Percentiles rank a stretch among this genome's conserved stretches.
phyloP scores from a whole-genome alignment of 192 early-diverging fungal species.

The Coemansia sp. region DNA sequence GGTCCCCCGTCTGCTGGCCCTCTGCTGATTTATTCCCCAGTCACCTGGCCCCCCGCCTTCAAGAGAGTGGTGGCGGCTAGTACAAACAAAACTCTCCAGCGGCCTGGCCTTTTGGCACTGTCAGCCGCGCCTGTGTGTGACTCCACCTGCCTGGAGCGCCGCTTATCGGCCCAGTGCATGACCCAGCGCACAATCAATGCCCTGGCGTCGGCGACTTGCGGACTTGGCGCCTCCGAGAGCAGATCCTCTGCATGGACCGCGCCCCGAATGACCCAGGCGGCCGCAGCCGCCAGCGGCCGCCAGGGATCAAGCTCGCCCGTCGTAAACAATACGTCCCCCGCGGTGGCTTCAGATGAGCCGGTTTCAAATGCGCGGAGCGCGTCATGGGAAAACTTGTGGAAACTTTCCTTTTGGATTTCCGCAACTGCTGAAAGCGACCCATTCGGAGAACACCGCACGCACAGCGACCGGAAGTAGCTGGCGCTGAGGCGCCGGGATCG shows the following conservation, averaged over 20 bases:
- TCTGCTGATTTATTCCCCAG: no score
- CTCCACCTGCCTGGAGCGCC: no score
- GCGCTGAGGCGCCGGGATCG: constrained; percentile 16
- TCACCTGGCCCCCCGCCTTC: no score
- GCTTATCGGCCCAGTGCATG: no score
- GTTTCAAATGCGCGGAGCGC: background rate
- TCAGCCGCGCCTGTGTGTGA: no score
- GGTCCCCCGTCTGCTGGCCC: no score
- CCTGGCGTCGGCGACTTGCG: background rate
- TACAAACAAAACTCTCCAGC: no score
- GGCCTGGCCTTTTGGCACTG: no score
- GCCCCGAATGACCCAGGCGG: constrained; percentile 1
- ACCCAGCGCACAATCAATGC: background rate
- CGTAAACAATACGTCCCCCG: constrained; percentile 9
- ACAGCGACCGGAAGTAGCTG: constrained; percentile 9
- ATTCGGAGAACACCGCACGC: constrained; percentile 14
- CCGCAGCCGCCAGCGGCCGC: constrained; percentile 2
- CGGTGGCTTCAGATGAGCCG: no score
- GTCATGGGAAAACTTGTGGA: constrained; percentile 10
- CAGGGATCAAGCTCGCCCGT: constrained; percentile 29
- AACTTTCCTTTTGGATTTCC: no score
- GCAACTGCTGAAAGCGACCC: background rate
- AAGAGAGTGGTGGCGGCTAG: no score
- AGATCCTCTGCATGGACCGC: constrained; percentile 29
- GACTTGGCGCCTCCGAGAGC: background rate